Evolutionary conservation across 73 alveolate species (phyloP).

Genomic region (Paramecium primaurelia): DNA sequence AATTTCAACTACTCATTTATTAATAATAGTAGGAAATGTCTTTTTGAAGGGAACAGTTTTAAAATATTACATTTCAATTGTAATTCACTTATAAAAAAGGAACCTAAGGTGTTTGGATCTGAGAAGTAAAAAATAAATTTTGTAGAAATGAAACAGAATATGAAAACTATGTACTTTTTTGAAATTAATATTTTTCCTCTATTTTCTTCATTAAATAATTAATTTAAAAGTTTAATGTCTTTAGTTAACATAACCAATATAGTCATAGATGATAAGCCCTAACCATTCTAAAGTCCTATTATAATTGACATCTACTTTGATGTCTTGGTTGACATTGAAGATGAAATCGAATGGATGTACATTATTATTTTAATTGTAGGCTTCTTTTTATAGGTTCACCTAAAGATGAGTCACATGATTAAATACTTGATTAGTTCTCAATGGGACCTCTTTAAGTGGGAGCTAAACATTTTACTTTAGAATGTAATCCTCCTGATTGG

Average conservation of each 20-base stretch:
- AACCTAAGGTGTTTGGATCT: not conserved
- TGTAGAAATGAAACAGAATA: not conserved
- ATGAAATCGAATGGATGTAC: conserved; percentile 87
- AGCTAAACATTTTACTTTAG: conserved; percentile 83
- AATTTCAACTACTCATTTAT: no score
- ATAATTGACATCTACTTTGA: conserved; percentile 91
- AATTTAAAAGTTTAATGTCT: conserved; percentile 69
- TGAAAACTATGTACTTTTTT: not conserved
- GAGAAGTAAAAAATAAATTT: not conserved
- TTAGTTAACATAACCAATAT: conserved; percentile 89
- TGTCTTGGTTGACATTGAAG: conserved; percentile 70
- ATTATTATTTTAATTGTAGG: not conserved
- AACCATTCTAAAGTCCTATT: conserved; percentile 84
- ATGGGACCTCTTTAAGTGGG: conserved; percentile 90
- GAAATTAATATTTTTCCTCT: not conserved
- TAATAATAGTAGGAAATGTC: no score
- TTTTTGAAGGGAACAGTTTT: no score
- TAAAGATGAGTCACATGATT: conserved; percentile 85
- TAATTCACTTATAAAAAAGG: not conserved
- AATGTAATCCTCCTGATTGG: conserved; percentile 92
- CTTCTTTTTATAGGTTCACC: conserved; percentile 94
- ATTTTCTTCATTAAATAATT: not conserved
- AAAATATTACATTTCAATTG: not conserved
- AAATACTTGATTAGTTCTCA: conserved; percentile 87
- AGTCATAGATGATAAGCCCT: conserved; percentile 78